phyloP scores from a whole-genome alignment of 1,284 basidiomycete genomes.

The Cutaneotrichosporon dermatis region DNA sequence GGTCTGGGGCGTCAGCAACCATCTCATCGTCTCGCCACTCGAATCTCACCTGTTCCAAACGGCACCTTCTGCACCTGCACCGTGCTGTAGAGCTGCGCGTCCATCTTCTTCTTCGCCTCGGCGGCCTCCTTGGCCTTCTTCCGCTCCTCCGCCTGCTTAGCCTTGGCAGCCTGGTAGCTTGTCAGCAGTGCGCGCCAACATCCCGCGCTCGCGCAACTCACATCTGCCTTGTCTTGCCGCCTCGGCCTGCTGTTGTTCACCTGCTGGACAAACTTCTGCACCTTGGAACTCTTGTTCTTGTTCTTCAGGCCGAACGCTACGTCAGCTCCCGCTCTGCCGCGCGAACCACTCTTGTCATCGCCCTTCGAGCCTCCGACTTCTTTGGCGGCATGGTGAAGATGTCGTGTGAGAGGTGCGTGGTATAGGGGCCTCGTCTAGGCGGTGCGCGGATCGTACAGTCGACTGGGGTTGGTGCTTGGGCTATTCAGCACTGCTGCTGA shows the following conservation, averaged over 20 bases:
- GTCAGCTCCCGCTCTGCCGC: background rate
- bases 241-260: slow-evolving; percentile 66
- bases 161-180: slow-evolving; percentile 60
- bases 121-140: slow-evolving; percentile 75
- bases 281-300: slow-evolving; percentile 93
- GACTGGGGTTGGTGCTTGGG: background rate
- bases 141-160: slow-evolving; percentile 72
- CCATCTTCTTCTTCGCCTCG: slow-evolving; percentile 75
- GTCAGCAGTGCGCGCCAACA: background rate
- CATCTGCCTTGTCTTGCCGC: slow-evolving; percentile 68
- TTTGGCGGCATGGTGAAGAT: slow-evolving; percentile 43
- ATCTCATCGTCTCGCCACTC: slow-evolving; percentile 37
- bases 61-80: slow-evolving; percentile 75
- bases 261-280: slow-evolving; percentile 74
- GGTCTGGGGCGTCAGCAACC: slow-evolving; percentile 55
- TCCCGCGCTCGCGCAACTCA: slow-evolving; percentile 24
- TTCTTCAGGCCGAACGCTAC: slow-evolving; percentile 84
- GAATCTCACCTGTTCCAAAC: slow-evolving; percentile 68
- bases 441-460: background rate
- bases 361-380: slow-evolving; percentile 20
- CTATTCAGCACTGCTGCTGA: background rate
- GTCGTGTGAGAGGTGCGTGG: background rate
- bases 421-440: background rate
- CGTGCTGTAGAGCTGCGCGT: slow-evolving; percentile 68
- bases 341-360: slow-evolving; percentile 38